Percentiles rank a stretch among this genome's conserved stretches.
These are phyloP conservation scores for Boechera divaricarpa DNA, from an alignment of 345 rosid species.

Conservation along the genomic window DNA sequence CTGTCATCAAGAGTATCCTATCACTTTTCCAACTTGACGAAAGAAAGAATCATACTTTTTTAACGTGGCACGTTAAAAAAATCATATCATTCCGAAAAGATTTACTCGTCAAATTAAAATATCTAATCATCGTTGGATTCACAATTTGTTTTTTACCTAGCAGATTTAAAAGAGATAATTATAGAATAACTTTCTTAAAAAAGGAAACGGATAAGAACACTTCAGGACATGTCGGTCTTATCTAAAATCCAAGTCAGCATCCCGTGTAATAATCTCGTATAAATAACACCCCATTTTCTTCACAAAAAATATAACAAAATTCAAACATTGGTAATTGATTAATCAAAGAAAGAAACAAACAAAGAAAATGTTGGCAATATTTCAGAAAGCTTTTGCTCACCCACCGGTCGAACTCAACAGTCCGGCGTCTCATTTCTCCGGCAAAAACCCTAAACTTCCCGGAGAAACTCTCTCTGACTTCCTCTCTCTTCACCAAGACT, in stretches of 20 bases:
- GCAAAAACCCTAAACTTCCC: constrained; percentile 60
- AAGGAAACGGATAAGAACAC: constrained; percentile 46
- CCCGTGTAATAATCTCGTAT: constrained; percentile 12
- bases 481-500: constrained; percentile 55
- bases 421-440: constrained; percentile 62
- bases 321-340: neutral
- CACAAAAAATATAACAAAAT: neutral
- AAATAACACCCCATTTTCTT: constrained; percentile 6
- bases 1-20: neutral
- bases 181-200: neutral
- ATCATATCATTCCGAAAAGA: neutral
- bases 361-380: constrained; percentile 74
- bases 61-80: neutral
- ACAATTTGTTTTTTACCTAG: constrained; percentile 2
- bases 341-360: neutral
- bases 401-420: constrained; percentile 90
- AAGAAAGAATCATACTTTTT: neutral
- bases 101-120: neutral
- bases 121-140: neutral
- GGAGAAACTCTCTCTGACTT: constrained; percentile 68
- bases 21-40: neutral
- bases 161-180: neutral
- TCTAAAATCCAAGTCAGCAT: constrained; percentile 38
- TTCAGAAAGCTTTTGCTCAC: constrained; percentile 67
- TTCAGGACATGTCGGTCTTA: constrained; percentile 47